Conservation (phyloP, 225 moss, liverwort and hornwort genomes). For the Anthoceros angustus region DNA sequence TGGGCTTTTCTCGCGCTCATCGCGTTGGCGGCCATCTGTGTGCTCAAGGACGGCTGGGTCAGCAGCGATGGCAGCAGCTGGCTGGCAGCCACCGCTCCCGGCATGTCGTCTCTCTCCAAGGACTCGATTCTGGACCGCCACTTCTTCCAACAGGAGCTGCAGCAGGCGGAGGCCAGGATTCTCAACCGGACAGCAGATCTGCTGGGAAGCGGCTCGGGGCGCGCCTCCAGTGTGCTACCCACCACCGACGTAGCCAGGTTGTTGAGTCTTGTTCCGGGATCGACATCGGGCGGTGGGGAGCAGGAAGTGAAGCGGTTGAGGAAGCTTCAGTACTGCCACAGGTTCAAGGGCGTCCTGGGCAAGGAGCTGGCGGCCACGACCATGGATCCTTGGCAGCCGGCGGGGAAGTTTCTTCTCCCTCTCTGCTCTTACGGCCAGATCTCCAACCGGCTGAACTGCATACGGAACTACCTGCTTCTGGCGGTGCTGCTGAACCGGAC, state of each 20-base stretch:
- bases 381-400: background rate
- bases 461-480: background rate
- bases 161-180: background rate
- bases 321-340: background rate
- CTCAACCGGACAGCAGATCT: background rate
- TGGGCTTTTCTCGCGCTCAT: background rate
- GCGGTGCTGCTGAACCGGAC: conserved; percentile 1
- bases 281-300: background rate
- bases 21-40: background rate
- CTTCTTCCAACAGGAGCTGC: background rate
- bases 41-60: background rate
- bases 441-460: background rate
- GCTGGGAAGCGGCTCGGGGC: background rate
- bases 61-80: background rate
- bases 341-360: background rate
- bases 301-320: background rate
- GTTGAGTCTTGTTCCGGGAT: background rate
- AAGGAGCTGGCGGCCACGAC: background rate
- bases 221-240: too few species aligned
- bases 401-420: background rate
- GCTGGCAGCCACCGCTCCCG: background rate
- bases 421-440: background rate
- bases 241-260: background rate
- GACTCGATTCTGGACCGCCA: background rate
- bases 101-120: background rate